Evolutionary conservation across 2,329 filamentous ascomycete species (phyloP), one percentile per base, ranked within the genome.

Genomic region (Colletotrichum sp.): DNA sequence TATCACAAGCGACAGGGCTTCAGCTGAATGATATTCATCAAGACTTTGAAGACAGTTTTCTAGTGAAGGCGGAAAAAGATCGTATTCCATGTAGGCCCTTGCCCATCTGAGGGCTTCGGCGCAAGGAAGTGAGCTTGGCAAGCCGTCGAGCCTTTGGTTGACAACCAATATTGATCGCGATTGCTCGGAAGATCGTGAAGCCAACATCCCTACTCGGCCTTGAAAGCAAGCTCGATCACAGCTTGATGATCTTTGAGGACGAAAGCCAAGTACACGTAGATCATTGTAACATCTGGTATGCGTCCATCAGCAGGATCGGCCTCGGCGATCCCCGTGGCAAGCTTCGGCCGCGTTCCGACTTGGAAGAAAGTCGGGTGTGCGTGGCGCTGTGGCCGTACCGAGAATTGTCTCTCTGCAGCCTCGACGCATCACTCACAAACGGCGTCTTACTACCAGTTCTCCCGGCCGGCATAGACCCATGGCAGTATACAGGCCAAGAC

Each of bases 271-370:
- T 8, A 22, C 13, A 8, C n/a, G 44, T 22, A 16, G 26, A 30
- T 30, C 30, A n/a, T 62, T 1, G 16, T 30, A 18, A 0, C 59
- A 8, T 59, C 24, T 34, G 22, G 24, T 12, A 12, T 2, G 12
- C 22, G 18, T 63, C 57, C 22, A 18, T 15, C 32, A 44, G 62
- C 39, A 9, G 10, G 30, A 71, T 71, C 59, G 52, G 12, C 30
- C n/a, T 39, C 55, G 26, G 36, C 28, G 55, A 68, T 36, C 22
- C 28, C 16, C 15, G 30, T 12, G 36, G 34, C 62, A 60, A 22
- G 34, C 34, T n/a, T 52, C 30, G 30, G 68, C 52, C 52, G 36
- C 7, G 15, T 55, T 62, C 52, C 68, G 36, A 30, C 52, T 66
- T 62, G 52, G 18, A 39, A 1, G 15, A 28, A 6, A 22, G 1